phyloP scores from a whole-genome alignment of 345 rosid genomes.

The Citrus reticulata region DNA sequence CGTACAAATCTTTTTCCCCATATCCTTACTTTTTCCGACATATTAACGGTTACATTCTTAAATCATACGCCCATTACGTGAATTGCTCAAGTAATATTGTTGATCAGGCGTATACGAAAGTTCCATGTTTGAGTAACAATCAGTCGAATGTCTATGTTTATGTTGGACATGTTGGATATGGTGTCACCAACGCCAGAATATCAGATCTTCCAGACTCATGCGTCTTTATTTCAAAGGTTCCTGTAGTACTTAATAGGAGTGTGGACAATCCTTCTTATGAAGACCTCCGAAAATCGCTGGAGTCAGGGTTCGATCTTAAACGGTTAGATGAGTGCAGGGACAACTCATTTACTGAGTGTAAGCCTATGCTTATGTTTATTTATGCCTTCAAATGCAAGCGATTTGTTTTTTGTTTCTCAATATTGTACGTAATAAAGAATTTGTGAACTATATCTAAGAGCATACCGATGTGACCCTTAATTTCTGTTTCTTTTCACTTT shows the following conservation, averaged over 20 bases:
- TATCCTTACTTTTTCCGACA: too few species aligned
- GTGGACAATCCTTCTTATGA: constrained; percentile 26
- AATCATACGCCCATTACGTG: constrained; percentile 15
- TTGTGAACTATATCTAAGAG: too few species aligned
- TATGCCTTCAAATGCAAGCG: too few species aligned
- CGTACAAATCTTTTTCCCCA: too few species aligned
- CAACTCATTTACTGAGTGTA: too few species aligned
- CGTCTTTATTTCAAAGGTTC: constrained; percentile 24
- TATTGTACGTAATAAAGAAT: too few species aligned
- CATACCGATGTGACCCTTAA: too few species aligned
- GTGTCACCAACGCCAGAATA: neutral
- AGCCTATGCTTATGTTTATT: neutral
- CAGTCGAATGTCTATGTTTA: constrained; percentile 24
- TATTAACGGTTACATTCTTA: too few species aligned
- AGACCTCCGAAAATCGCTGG: constrained; percentile 20
- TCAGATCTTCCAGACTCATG: constrained; percentile 28
- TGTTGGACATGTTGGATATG: neutral
- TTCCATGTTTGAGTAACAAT: constrained; percentile 25
- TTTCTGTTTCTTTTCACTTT: too few species aligned
- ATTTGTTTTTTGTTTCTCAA: too few species aligned
- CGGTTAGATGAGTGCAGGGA: too few species aligned
- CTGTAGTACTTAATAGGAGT: constrained; percentile 10
- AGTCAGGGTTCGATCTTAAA: constrained; percentile 31
- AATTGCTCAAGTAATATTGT: constrained; percentile 20
- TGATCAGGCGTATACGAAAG: constrained; percentile 7